Evolutionary conservation across 1,284 basidiomycete genomes (phyloP), one percentile per base, ranked within the genome.

Genomic region (Leccinum pallidistipes): DNA sequence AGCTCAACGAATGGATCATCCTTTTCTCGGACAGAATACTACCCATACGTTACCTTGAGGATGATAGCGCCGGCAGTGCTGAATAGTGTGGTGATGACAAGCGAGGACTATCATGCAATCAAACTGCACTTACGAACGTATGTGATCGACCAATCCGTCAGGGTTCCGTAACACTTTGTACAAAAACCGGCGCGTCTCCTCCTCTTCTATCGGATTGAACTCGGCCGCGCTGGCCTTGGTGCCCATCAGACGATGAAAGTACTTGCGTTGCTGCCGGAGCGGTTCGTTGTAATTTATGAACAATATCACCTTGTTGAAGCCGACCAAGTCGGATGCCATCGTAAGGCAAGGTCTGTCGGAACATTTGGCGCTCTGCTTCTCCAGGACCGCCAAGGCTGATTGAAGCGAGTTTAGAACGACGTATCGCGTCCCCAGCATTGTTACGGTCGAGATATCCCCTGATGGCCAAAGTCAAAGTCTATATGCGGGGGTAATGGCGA

Each of bases 1-100:
- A 74, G 56, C 12, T 65, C 62, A 5, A 77, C 66, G 55, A 75
- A 66, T 0, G 68, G 68, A 59, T 78, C 77, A 0, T 63, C 57
- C 11, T 51, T 65, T 5, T 68, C 70, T 50, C 69, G 49, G 12
- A 69, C 61, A 5, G 62, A 38, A 56, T n/a, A n/a, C n/a, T 72
- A 73, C 3, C 71, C 72, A n/a, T 73, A 64, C 0, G 62, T 43
- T 2, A 72, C 56, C 45, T 66, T 71, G 29, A 73, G 51, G 40
- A 69, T 63, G 38, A 68, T 57, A 0, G 66, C 10, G n/a, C 56
- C 52, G 12, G 58, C 62, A 27, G 62, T 60, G n/a, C 68, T 72
- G 18, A 14, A 8, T 16, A 1, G 7, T 47, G 11, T 8, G 6
- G 9, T 3, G 7, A 49, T 34, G 32, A 29, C n/a, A 3, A 40